Evolutionary conservation across 495 filamentous ascomycete species (phyloP), one percentile per base, ranked within the genome.

Genomic region (Penicillium herquei): DNA sequence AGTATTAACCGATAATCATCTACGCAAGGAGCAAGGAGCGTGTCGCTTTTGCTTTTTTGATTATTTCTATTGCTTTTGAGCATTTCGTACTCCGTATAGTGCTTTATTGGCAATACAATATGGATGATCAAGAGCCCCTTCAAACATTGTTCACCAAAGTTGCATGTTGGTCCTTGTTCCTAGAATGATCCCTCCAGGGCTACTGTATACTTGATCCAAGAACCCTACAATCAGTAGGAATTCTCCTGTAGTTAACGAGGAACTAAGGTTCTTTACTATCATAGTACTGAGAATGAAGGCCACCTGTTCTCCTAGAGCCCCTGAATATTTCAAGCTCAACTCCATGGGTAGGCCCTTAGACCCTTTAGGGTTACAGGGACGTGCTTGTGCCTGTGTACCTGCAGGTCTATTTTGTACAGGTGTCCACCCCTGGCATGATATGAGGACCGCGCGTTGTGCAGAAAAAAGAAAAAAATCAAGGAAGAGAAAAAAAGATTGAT

Each of bases 291-390:
- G 21, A 26, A 26, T 26, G 21, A 26, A 26, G 34, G 12, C 12
- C 34, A 37, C 34, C 12, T 37, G 34, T 31, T 43, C 14, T 13
- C 18, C 43, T 46, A 46, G 26, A 17, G 13, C 42, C 52, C 52
- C 52, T 54, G 42, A 47, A 45, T 9, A 10, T 34, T 39, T 37
- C 50, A 26, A 26, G 21, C 39, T 44, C 44, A 12, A 18, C 11
- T 13, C 30, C 33, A 14, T n/a, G 46, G 14, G 18, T 7, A 49
- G 14, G 46, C 46, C 46, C 46, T 39, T 39, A 39, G 32, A 39
- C 46, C 46, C 31, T 35, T 49, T 49, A 49, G 46, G 46, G 46
- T 49, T 35, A 39, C 31, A 49, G 46, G 46, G 21, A 26, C 21
- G 43, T 26, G 21, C 43, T 26, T 46, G 41, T 13, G 7, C 17